Evolutionary conservation across 129 eudicot genomes (phyloP).

Genomic region (Chrysanthemum makinoi): DNA sequence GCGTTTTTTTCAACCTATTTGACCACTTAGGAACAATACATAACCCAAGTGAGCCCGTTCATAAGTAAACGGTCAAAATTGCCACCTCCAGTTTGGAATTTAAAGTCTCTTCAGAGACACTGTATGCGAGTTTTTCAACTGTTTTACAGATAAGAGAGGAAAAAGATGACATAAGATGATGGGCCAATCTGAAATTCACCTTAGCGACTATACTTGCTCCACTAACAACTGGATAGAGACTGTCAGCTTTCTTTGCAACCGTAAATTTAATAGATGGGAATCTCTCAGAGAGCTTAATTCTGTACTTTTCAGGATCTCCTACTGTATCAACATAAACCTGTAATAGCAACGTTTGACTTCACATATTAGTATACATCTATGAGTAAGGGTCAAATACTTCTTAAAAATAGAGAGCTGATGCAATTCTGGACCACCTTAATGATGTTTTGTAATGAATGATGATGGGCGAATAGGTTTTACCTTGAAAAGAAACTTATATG

Average conservation of each 20-base stretch:
- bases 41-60: not conserved
- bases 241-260: slow-evolving; percentile 97
- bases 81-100: not conserved
- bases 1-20: slow-evolving; percentile 4
- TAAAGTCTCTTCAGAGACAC: slow-evolving; percentile 9
- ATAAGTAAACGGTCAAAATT: not conserved
- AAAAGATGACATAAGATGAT: too few relatives aligned
- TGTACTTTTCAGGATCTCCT: slow-evolving; percentile 90
- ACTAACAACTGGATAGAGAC: slow-evolving; percentile 98
- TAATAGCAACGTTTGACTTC: not conserved
- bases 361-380: not conserved
- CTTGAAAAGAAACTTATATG: too few relatives aligned
- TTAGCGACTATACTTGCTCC: slow-evolving; percentile 99
- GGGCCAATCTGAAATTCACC: slow-evolving; percentile 41
- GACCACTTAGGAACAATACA: not conserved
- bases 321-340: slow-evolving; percentile 97
- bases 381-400: not conserved
- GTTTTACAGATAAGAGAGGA: too few relatives aligned
- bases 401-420: not conserved
- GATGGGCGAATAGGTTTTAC: too few relatives aligned
- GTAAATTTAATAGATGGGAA: slow-evolving; percentile 84
- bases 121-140: too few relatives aligned
- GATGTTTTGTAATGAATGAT: slow-evolving; percentile 8
- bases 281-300: slow-evolving; percentile 65
- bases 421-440: not conserved